Evolutionary conservation across 176 grass and related monocot genomes (phyloP).

Genomic region (Echinochloa phyllopogon): DNA sequence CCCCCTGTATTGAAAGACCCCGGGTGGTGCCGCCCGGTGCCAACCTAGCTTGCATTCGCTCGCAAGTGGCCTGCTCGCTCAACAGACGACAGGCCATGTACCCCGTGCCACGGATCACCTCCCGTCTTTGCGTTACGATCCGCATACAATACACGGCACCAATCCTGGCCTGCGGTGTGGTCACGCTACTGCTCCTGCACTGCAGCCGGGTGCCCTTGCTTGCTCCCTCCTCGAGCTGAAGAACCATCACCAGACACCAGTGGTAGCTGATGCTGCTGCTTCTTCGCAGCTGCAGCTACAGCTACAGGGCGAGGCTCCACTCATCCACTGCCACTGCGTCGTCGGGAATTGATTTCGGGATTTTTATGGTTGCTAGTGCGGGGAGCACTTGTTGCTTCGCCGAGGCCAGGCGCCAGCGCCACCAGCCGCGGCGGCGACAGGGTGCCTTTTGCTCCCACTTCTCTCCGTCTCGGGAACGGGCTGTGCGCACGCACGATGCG

Average conservation of each 20-base stretch:
- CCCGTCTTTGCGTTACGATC: not conserved
- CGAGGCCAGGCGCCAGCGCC: not conserved
- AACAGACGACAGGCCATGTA: conserved; percentile 30
- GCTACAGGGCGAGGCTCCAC: not conserved
- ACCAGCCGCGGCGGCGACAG: not conserved
- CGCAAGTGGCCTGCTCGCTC: conserved; percentile 10
- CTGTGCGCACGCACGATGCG: conserved; percentile 29
- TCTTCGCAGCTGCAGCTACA: not conserved
- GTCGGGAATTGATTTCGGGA: not conserved
- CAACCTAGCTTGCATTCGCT: conserved; percentile 5
- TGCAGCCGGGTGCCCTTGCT: not conserved
- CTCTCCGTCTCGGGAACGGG: not conserved
- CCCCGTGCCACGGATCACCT: not conserved
- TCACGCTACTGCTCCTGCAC: not conserved
- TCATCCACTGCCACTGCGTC: not conserved
- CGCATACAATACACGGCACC: not conserved
- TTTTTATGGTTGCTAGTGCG: not conserved
- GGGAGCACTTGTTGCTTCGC: conserved; percentile 29
- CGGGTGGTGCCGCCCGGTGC: conserved; percentile 27
- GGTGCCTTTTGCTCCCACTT: conserved; percentile 41
- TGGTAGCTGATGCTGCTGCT: not conserved
- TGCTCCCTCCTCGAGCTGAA: not conserved
- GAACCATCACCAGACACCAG: not conserved
- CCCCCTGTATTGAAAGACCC: conserved; percentile 1
- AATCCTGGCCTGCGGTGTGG: not conserved